phyloP scores from a whole-genome alignment of 2,329 filamentous ascomycete species.

The Penicillium sp. region DNA sequence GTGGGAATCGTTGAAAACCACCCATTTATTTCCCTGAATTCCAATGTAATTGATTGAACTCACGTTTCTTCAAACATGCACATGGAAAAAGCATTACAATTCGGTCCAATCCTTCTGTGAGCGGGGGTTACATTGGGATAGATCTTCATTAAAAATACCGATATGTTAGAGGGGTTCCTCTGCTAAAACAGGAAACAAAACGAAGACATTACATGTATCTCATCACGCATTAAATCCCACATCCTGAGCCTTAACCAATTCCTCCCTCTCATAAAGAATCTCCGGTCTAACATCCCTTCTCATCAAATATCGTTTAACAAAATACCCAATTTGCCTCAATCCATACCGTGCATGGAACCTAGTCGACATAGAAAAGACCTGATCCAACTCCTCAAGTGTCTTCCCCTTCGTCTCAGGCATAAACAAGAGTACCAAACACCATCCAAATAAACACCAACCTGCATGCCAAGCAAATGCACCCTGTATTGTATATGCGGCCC shows the following conservation, averaged over 20 bases:
- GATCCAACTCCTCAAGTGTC: slow-evolving; percentile 50
- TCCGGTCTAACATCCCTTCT: slow-evolving; percentile 41
- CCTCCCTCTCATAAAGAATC: slow-evolving; percentile 37
- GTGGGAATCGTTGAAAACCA: neutral
- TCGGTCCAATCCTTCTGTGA: neutral
- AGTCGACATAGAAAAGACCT: slow-evolving; percentile 55
- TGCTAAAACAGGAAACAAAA: neutral
- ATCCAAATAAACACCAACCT: slow-evolving; percentile 44
- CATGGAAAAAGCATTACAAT: neutral
- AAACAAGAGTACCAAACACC: slow-evolving; percentile 45
- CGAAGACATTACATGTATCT: neutral
- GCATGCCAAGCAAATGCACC: slow-evolving; percentile 55
- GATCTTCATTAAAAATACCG: neutral
- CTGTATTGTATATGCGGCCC: slow-evolving; percentile 48
- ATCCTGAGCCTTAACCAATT: slow-evolving; percentile 20
- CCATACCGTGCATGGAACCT: slow-evolving; percentile 43
- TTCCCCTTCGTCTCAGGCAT: slow-evolving; percentile 44
- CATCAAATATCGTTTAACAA: slow-evolving; percentile 37
- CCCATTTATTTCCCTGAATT: too few species aligned
- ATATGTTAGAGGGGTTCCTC: neutral
- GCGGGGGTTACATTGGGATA: neutral
- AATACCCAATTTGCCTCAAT: slow-evolving; percentile 38
- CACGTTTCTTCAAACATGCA: neutral
- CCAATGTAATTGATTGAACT: neutral
- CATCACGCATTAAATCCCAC: slow-evolving; percentile 25